phyloP scores from a whole-genome alignment of 1,284 basidiomycete genomes.

The Trametes sp. region DNA sequence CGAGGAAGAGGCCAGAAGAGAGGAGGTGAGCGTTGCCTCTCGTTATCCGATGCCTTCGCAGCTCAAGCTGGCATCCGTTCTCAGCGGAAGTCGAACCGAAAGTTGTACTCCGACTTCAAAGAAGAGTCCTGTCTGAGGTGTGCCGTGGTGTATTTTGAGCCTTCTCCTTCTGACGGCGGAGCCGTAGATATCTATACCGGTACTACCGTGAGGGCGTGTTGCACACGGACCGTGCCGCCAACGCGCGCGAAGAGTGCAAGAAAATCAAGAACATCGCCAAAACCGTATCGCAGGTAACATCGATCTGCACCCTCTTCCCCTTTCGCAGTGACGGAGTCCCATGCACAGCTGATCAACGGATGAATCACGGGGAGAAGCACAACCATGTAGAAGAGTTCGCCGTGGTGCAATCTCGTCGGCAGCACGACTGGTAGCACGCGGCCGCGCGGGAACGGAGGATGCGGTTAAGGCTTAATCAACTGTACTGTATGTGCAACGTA shows the following conservation, averaged over 20 bases:
- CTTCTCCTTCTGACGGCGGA: not conserved
- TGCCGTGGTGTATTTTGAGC: slow-evolving; percentile 15
- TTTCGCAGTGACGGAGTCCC: not conserved
- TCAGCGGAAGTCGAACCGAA: slow-evolving; percentile 79
- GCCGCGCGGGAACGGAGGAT: slow-evolving; percentile 1
- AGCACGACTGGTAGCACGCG: slow-evolving; percentile 16
- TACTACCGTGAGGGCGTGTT: slow-evolving; percentile 59
- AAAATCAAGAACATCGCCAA: slow-evolving; percentile 63
- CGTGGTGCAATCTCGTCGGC: not conserved
- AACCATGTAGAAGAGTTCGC: not conserved
- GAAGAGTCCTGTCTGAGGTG: slow-evolving; percentile 77
- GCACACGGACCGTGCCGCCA: slow-evolving; percentile 56
- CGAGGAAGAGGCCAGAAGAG: slow-evolving; percentile 73
- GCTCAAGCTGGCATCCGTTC: not conserved
- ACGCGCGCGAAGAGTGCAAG: slow-evolving; percentile 67
- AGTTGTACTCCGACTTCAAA: slow-evolving; percentile 78
- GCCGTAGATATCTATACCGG: slow-evolving; percentile 48
- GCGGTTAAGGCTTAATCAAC: slow-evolving; percentile 12
- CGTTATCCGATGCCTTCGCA: not conserved
- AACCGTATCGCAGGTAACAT: slow-evolving; percentile 49
- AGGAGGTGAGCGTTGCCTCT: slow-evolving; percentile 58
- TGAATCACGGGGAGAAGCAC: slow-evolving; percentile 7
- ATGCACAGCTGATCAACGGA: slow-evolving; percentile 23
- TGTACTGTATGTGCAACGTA: slow-evolving; percentile 33
- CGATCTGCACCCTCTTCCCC: not conserved